Percentiles rank a stretch among this genome's conserved stretches.
Evolutionary conservation across 2,329 filamentous ascomycete genomes (phyloP).

Genomic region (Hymenoscyphus fructigenus): DNA sequence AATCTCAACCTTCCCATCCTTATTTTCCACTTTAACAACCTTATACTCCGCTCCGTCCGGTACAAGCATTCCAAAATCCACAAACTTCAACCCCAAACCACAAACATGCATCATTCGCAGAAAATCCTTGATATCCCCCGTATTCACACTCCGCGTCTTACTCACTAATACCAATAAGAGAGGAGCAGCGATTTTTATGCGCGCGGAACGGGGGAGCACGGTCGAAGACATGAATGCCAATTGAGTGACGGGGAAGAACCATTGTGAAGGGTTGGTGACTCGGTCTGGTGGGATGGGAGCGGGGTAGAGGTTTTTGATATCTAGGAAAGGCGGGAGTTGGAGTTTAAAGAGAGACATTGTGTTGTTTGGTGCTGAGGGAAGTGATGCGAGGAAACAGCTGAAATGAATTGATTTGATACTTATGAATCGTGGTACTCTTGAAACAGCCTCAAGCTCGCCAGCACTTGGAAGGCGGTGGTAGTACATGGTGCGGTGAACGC

Average conservation of each 20-base stretch:
- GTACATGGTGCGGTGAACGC: no score
- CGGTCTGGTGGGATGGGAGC: not conserved
- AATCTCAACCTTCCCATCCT: not conserved
- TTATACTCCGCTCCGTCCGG: not conserved
- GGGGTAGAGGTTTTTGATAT: not conserved
- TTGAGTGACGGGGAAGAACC: not conserved
- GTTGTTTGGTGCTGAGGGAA: no score
- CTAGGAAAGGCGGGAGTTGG: not conserved
- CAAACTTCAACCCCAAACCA: slow-evolving; percentile 10
- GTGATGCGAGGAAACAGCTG: no score
- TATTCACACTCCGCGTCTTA: not conserved
- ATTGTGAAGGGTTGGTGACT: not conserved
- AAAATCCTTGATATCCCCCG: slow-evolving; percentile 11
- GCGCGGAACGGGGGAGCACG: not conserved
- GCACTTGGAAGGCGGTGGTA: no score
- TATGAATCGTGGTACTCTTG: no score
- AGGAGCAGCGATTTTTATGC: not conserved
- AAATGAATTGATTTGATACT: no score
- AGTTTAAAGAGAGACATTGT: not conserved
- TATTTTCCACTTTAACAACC: not conserved
- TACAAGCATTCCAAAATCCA: slow-evolving; percentile 12
- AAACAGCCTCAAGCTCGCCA: no score
- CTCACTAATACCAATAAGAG: not conserved
- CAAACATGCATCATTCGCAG: slow-evolving; percentile 6
- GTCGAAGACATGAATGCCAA: not conserved